Evolutionary conservation across 805 yeast genomes (phyloP), one percentile per base, ranked within the genome.

Genomic region (Debaryomyces tyrocola): DNA sequence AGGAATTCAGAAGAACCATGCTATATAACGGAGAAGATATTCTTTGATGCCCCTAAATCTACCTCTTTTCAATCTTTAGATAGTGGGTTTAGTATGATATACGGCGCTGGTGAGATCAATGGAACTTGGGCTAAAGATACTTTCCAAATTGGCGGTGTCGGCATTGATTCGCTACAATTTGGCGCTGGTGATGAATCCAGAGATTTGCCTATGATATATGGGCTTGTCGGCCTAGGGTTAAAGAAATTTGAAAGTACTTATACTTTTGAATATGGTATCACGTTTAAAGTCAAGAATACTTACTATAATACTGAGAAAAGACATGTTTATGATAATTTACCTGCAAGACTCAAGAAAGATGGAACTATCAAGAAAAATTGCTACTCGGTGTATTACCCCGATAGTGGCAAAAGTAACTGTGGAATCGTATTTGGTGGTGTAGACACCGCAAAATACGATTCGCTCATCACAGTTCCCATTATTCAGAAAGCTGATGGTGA

Each of bases 401-500:
- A 41, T 20, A 24, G 20, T 8, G 45, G 33, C 2, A 20, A 33
- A 4, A 12, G 6, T n/a, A 35, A 41, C 8, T 7, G 41, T 21
- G 28, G 37, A n/a, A 33, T 41, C n/a, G 34, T 34, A 8, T 41
- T 41, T 35, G 45, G 45, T 33, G 45, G 51, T 12, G 42, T 27
- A 4, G 48, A 44, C 18, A 36, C 38, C 3, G 41, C 14, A 11
- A 44, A 47, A 39, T 44, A 44, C 28, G 43, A 44, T 17, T 47
- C 51, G 10, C 40, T 47, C 29, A 24, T 44, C 11, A 40, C 44
- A 8, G 35, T 47, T 1, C 51, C 51, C 8, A 47, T 47, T 17
- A 44, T 47, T 15, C 45, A 44, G 34, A 39, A 33, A 21, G 34
- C 51, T 12, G 21, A 20, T n/a, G 51, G 51, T 11, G 45, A 40